Evolutionary conservation across 345 rosid genomes (phyloP), one percentile per base, ranked within the genome.

Genomic region (Camelina laxa): DNA sequence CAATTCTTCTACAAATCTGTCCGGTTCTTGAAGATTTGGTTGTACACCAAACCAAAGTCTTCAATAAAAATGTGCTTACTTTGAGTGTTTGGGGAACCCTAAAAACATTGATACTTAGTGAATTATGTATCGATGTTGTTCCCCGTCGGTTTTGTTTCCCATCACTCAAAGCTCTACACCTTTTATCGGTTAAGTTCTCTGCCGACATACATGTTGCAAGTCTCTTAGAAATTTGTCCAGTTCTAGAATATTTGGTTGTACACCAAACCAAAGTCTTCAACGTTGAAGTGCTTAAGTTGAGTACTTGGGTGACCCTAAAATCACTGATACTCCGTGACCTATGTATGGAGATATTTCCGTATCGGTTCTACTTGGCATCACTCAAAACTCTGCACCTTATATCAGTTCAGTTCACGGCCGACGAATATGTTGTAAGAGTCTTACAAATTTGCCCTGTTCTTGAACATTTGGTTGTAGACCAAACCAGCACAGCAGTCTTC

Each of bases 361-460:
- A 0, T 45, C 19, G 19, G 56, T 17, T 45, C 45, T 0, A 31
- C 5, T 17, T 70, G 45, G 20, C 56, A 51, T 70, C 55, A 2
- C 74, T 69, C 30, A 57, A 69, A 58, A 42, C 44, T 17, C 17
- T 69, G 31, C 64, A 57, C 55, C 44, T 69, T 57, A 6, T 30
- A 12, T 44, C 39, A 39, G 55, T 57, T 13, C 7, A 27, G 16
- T 69, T 55, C 20, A 17, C 14, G 10, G 6, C 20, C 2, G 33
- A 30, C 10, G 19, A 57, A 30, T 30, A 9, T 27, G 19, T 44
- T 57, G 15, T 19, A 7, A 17, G 54, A 17, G 22, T 17, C 4
- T 48, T 17, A 8, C 9, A 17, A 3, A 17, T 16, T 16, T 48
- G 22, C 12, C 54, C 54, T 7, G 51, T 16, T n/a, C 51, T 47